Percentiles rank a stretch among this genome's conserved stretches.
Conservation (phyloP, 2,329 filamentous ascomycete genomes). For the Tolypocladium tropicale region DNA sequence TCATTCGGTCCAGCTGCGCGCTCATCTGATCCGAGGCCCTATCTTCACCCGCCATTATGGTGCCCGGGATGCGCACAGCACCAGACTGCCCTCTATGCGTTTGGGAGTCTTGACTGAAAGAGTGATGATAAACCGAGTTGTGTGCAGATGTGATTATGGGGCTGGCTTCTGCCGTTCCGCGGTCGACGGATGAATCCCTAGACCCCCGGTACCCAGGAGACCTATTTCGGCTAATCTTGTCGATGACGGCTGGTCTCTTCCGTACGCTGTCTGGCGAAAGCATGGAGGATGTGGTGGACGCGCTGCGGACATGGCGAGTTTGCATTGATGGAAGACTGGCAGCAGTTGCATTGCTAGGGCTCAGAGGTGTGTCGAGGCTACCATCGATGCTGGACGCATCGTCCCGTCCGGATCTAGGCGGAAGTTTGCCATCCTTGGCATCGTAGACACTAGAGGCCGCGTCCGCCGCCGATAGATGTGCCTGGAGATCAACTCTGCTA, state of each 20-base stretch:
- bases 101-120: conserved; percentile 37
- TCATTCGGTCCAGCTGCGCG: conserved; percentile 58
- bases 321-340: conserved; percentile 23
- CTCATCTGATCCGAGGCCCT: conserved; percentile 49
- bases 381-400: conserved; percentile 35
- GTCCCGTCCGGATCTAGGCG: conserved; percentile 26
- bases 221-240: conserved; percentile 40
- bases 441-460: conserved; percentile 28
- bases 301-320: conserved; percentile 20
- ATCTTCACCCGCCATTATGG: conserved; percentile 40
- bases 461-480: conserved; percentile 23
- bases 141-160: conserved; percentile 49
- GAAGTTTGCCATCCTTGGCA: conserved; percentile 21
- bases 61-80: conserved; percentile 43
- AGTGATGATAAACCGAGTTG: conserved; percentile 46
- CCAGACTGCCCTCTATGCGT: conserved; percentile 35
- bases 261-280: conserved; percentile 26
- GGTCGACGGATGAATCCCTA: conserved; percentile 48
- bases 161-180: conserved; percentile 45
- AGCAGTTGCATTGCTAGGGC: conserved; percentile 26
- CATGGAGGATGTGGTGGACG: conserved; percentile 23
- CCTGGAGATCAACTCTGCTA: conserved; percentile 30
- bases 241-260: conserved; percentile 40
- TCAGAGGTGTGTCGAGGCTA: conserved; percentile 31
- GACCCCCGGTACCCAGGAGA: conserved; percentile 35